These are phyloP conservation scores for Pyrus hybrid DNA, from an alignment of 331 rosid genomes.

Conservation along the genomic window DNA sequence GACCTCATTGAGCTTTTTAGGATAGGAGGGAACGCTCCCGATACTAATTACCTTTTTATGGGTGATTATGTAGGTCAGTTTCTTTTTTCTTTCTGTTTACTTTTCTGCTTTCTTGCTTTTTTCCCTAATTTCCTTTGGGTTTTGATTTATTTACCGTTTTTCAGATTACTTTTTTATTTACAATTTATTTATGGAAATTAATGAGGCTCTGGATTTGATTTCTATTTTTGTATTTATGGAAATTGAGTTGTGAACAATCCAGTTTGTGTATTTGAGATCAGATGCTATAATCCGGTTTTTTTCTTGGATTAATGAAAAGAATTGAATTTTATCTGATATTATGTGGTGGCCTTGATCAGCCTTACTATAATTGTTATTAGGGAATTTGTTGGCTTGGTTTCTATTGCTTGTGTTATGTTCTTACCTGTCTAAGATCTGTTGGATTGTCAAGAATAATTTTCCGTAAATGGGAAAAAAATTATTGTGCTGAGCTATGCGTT, in stretches of 20 bases:
- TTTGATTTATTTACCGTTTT: neutral
- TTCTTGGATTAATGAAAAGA: neutral
- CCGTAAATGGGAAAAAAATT: neutral
- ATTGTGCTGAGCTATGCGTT: neutral
- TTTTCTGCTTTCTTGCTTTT: neutral
- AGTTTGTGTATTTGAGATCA: neutral
- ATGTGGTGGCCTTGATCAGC: neutral
- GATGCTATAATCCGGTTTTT: neutral
- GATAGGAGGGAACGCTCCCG: slow-evolving; percentile 92
- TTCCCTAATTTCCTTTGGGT: neutral
- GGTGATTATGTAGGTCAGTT: slow-evolving; percentile 96
- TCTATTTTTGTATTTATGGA: neutral
- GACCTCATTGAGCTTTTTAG: slow-evolving; percentile 97
- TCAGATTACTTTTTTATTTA: neutral
- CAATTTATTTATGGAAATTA: neutral
- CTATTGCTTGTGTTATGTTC: neutral
- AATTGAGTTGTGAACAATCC: neutral
- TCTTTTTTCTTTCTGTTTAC: neutral
- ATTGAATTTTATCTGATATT: neutral
- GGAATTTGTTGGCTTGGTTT: neutral
- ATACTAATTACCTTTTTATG: slow-evolving; percentile 95
- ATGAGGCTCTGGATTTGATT: neutral
- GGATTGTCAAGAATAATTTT: neutral
- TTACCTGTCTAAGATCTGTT: neutral
- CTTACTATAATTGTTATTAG: neutral